Percentiles rank a stretch among this genome's conserved stretches.
These are phyloP conservation scores for Teunomyces panamensis DNA, from an alignment of 805 yeast species.

Conservation along the genomic window DNA sequence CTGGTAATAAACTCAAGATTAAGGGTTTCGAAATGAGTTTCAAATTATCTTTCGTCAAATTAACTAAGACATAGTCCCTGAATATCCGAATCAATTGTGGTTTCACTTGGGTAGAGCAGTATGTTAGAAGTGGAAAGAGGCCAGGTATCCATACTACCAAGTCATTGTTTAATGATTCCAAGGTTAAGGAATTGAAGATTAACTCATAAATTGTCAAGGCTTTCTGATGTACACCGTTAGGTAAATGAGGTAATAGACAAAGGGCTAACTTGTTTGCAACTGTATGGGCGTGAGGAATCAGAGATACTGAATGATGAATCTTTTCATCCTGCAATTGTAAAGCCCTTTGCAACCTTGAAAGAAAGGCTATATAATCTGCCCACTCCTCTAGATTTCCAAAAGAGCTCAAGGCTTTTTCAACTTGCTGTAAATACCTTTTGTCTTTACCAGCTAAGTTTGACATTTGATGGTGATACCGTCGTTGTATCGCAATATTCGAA, in stretches of 20 bases:
- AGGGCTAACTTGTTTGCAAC: slow-evolving; percentile 72
- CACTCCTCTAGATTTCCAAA: slow-evolving; percentile 90
- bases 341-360: slow-evolving; percentile 75
- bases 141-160: slow-evolving; percentile 90
- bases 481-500: neutral
- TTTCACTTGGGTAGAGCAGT: slow-evolving; percentile 85
- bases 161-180: slow-evolving; percentile 50
- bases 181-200: slow-evolving; percentile 64
- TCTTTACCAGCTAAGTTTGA: slow-evolving; percentile 39
- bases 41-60: slow-evolving; percentile 44
- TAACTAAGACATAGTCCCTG: slow-evolving; percentile 48
- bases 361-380: slow-evolving; percentile 95
- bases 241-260: slow-evolving; percentile 77
- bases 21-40: slow-evolving; percentile 64
- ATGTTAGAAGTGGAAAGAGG: slow-evolving; percentile 80
- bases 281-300: slow-evolving; percentile 65
- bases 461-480: slow-evolving; percentile 28
- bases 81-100: slow-evolving; percentile 69
- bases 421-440: slow-evolving; percentile 61
- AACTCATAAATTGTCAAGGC: slow-evolving; percentile 72
- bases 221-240: slow-evolving; percentile 95
- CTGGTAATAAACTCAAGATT: slow-evolving; percentile 73
- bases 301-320: slow-evolving; percentile 24
- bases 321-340: slow-evolving; percentile 35
- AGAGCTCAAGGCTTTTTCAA: slow-evolving; percentile 68